phyloP scores from a whole-genome alignment of 106 monocot genomes.

The Xerophyta viscosa region DNA sequence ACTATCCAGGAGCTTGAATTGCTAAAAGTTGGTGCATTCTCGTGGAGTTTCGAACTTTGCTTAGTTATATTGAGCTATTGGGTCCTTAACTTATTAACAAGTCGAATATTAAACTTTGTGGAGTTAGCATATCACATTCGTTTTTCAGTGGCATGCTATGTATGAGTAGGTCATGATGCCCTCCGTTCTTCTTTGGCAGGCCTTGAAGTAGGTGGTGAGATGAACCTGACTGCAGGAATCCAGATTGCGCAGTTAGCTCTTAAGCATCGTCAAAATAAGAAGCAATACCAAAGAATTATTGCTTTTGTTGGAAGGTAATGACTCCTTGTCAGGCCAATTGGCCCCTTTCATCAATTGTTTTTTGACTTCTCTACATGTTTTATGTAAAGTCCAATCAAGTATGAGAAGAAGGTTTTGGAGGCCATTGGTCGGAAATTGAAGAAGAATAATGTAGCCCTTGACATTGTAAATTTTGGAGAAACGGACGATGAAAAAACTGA shows the following conservation, averaged over 20 bases:
- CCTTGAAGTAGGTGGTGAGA: conserved; percentile 78
- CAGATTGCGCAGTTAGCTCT: conserved; percentile 98
- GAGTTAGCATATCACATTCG: no score
- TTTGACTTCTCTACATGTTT: conserved; percentile 3
- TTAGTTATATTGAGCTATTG: no score
- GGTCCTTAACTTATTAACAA: no score
- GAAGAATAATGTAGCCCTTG: conserved; percentile 94
- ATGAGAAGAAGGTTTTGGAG: conserved; percentile 82
- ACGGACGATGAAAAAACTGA: conserved; percentile 77
- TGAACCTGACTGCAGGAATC: conserved; percentile 77
- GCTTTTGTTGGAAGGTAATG: conserved; percentile 88
- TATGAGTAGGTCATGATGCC: no score
- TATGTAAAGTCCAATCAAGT: conserved; percentile 57
- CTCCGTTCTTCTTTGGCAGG: conserved; percentile 20
- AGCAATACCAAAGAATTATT: conserved; percentile 95
- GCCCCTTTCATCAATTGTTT: background rate
- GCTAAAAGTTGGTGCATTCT: no score
- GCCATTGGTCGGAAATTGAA: conserved; percentile 83
- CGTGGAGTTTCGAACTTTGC: no score
- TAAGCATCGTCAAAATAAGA: conserved; percentile 96
- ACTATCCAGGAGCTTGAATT: no score
- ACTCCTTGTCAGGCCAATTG: background rate
- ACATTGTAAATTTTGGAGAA: conserved; percentile 95
- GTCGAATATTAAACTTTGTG: no score
- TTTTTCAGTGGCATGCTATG: no score